These are phyloP conservation scores for Durio zibethinus DNA, from an alignment of 345 rosid species.

Conservation along the genomic window DNA sequence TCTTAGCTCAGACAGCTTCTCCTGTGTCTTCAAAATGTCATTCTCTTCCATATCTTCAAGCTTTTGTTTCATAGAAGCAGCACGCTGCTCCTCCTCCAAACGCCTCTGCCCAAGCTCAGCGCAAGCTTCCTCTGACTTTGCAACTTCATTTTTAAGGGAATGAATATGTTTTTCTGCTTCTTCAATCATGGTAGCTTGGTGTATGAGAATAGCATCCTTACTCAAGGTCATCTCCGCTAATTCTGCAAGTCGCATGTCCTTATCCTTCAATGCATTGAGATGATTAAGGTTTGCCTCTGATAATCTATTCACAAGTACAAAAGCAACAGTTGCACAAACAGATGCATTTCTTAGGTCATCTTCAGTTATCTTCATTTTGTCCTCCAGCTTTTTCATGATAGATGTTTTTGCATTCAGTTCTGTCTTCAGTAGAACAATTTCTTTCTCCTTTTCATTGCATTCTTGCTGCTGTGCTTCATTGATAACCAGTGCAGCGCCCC, in stretches of 20 bases:
- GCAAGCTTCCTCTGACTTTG: slow-evolving; percentile 41
- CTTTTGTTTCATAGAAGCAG: slow-evolving; percentile 44
- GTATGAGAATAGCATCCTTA: slow-evolving; percentile 41
- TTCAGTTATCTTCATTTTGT: slow-evolving; percentile 54
- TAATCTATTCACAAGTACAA: slow-evolving; percentile 63
- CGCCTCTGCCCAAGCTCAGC: slow-evolving; percentile 42
- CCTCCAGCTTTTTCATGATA: slow-evolving; percentile 45
- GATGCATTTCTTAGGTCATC: slow-evolving; percentile 45
- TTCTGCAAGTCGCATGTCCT: slow-evolving; percentile 45
- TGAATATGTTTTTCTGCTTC: slow-evolving; percentile 39
- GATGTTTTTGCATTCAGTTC: slow-evolving; percentile 47
- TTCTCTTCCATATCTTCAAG: slow-evolving; percentile 57
- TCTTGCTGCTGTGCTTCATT: slow-evolving; percentile 88
- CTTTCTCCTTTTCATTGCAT: slow-evolving; percentile 65
- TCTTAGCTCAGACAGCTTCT: slow-evolving; percentile 59
- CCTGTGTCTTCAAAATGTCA: slow-evolving; percentile 50
- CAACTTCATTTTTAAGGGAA: slow-evolving; percentile 45
- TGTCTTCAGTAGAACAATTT: slow-evolving; percentile 51
- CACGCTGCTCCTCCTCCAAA: slow-evolving; percentile 45
- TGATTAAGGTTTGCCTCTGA: slow-evolving; percentile 47
- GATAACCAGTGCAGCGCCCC: slow-evolving; percentile 77
- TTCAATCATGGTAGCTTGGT: slow-evolving; percentile 35
- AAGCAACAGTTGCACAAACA: slow-evolving; percentile 70
- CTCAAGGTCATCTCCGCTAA: slow-evolving; percentile 33
- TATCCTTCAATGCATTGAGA: slow-evolving; percentile 43